Evolutionary conservation across 2,329 filamentous ascomycete genomes (phyloP).

Genomic region (Xylaria sp.): DNA sequence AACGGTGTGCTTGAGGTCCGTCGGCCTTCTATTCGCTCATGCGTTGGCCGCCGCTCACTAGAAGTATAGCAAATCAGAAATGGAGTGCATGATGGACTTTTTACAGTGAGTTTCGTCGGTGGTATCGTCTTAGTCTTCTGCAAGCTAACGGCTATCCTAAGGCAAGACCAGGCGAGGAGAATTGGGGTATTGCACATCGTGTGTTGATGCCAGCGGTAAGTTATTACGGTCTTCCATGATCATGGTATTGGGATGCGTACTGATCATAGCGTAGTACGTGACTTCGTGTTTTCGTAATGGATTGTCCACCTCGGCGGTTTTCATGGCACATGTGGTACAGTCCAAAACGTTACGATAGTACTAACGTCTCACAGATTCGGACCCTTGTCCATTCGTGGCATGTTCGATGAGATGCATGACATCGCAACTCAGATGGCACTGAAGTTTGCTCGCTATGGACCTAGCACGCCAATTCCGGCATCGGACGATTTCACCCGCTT

Average conservation of each 20-base stretch:
- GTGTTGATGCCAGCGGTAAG: slow-evolving; percentile 44
- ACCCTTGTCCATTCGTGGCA: slow-evolving; percentile 72
- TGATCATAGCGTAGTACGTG: slow-evolving; percentile 37
- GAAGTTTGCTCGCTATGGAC: slow-evolving; percentile 75
- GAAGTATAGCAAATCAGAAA: slow-evolving; percentile 63
- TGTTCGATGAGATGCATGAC: slow-evolving; percentile 78
- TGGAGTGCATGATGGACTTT: slow-evolving; percentile 72
- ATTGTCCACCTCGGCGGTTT: background rate
- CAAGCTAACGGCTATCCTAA: slow-evolving; percentile 39
- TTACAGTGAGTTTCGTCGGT: slow-evolving; percentile 60
- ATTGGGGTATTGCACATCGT: slow-evolving; percentile 65
- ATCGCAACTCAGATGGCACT: slow-evolving; percentile 72
- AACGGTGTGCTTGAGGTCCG: slow-evolving; percentile 58
- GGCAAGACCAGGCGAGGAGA: slow-evolving; percentile 61
- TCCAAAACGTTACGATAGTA: slow-evolving; percentile 44
- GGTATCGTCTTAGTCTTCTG: background rate
- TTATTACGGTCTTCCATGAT: background rate
- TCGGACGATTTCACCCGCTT: slow-evolving; percentile 58
- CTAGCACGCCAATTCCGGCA: slow-evolving; percentile 65
- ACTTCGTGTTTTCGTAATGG: background rate
- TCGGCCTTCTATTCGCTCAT: background rate
- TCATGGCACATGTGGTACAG: background rate
- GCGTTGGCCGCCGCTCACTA: slow-evolving; percentile 13
- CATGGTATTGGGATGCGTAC: slow-evolving; percentile 2
- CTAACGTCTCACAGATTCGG: slow-evolving; percentile 74